Conservation (phyloP, 441 rosid species). For the Melastoma candidum region DNA sequence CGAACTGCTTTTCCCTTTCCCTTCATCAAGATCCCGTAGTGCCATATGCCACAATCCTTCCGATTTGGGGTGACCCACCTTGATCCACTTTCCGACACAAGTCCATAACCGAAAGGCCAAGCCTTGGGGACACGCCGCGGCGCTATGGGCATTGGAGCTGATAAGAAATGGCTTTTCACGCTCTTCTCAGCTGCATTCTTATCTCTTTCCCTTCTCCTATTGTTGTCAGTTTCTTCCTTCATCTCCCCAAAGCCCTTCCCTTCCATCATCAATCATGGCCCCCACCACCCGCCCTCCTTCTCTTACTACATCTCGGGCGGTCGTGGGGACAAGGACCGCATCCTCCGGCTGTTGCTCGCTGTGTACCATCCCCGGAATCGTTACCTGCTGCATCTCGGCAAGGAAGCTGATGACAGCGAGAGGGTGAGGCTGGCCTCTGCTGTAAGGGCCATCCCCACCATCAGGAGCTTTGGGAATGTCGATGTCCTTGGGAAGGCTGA, state of each 20-base stretch:
- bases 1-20: no score
- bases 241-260: conserved; percentile 62
- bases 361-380: conserved; percentile 93
- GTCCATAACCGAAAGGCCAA: no score
- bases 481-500: conserved; percentile 73
- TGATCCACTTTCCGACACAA: no score
- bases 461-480: conserved; percentile 68
- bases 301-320: conserved; percentile 86
- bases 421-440: conserved; percentile 39
- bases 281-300: conserved; percentile 80
- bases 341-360: conserved; percentile 68
- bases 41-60: no score
- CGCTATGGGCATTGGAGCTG: conserved; percentile 59
- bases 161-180: conserved; percentile 79
- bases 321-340: conserved; percentile 58
- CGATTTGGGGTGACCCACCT: no score
- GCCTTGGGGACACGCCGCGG: no score
- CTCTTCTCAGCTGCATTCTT: conserved; percentile 72
- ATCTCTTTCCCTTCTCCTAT: conserved; percentile 55
- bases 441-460: conserved; percentile 58
- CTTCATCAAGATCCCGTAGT: no score
- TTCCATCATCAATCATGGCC: conserved; percentile 60
- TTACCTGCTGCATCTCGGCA: conserved; percentile 68
- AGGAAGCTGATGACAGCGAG: conserved; percentile 79
- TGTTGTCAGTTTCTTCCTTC: conserved; percentile 67